Percentiles rank a stretch among this genome's conserved stretches.
phyloP scores from a whole-genome alignment of 2,329 filamentous ascomycete species.

The Talaromyces sp. region DNA sequence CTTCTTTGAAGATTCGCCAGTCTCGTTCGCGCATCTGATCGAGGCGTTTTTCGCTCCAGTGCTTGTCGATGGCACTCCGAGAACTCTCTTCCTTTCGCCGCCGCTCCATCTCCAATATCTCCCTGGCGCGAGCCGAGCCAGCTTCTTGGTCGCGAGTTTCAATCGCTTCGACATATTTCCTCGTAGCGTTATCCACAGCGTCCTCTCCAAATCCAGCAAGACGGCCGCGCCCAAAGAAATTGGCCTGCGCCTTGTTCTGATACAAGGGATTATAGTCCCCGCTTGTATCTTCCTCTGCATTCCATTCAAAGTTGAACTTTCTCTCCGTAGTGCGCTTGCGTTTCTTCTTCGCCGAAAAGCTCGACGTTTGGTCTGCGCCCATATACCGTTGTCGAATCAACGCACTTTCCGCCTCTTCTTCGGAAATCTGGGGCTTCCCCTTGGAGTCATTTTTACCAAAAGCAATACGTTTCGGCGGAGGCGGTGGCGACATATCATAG shows the following conservation, averaged over 20 bases:
- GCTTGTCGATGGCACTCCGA: constrained; percentile 75
- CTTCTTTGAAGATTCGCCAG: constrained; percentile 99
- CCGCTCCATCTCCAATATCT: constrained; percentile 80
- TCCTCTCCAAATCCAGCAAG: constrained; percentile 63
- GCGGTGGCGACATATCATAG: constrained; percentile 50
- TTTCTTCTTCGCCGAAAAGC: constrained; percentile 94
- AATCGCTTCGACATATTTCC: constrained; percentile 62
- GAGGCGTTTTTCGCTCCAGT: constrained; percentile 91
- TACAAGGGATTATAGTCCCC: constrained; percentile 78
- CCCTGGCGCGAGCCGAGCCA: constrained; percentile 68
- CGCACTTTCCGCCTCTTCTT: constrained; percentile 64
- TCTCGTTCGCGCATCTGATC: constrained; percentile 95
- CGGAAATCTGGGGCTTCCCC: constrained; percentile 35
- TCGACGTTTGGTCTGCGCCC: constrained; percentile 83
- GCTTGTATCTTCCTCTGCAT: constrained; percentile 87
- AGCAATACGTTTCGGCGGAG: constrained; percentile 30
- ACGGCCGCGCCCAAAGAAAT: constrained; percentile 64
- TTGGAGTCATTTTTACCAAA: constrained; percentile 30
- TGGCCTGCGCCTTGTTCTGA: constrained; percentile 59
- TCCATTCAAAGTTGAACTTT: constrained; percentile 99
- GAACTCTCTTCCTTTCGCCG: constrained; percentile 66
- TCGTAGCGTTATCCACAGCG: constrained; percentile 45
- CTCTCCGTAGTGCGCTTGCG: constrained; percentile 85
- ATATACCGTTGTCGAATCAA: constrained; percentile 80
- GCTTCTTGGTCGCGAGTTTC: constrained; percentile 70